These are phyloP conservation scores for Fusarium fujikuroi DNA, from an alignment of 2,329 filamentous ascomycete genomes.

Conservation along the genomic window DNA sequence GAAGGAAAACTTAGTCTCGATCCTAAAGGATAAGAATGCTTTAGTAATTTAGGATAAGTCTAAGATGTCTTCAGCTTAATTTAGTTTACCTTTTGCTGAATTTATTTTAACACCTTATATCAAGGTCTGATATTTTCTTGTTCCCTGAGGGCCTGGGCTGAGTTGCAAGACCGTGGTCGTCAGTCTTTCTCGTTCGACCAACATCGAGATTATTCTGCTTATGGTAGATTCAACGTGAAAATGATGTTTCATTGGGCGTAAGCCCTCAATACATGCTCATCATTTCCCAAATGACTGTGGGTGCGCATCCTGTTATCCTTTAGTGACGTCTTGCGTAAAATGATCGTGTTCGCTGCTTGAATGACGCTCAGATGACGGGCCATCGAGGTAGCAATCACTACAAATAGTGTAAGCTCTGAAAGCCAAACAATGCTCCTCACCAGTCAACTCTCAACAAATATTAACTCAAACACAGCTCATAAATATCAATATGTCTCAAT, in stretches of 20 bases:
- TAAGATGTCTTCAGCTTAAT: too few relatives aligned
- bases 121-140: too few relatives aligned
- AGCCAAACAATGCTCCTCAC: not conserved
- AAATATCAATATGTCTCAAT: constrained; percentile 11
- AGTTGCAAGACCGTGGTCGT: too few relatives aligned
- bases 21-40: too few relatives aligned
- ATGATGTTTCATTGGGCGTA: not conserved
- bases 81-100: too few relatives aligned
- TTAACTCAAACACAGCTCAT: not conserved
- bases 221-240: too few relatives aligned
- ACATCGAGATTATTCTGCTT: not conserved
- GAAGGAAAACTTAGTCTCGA: too few relatives aligned
- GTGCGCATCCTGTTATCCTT: not conserved
- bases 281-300: not conserved
- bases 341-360: not conserved
- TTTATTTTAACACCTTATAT: too few relatives aligned
- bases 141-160: too few relatives aligned
- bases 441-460: not conserved
- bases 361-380: constrained; percentile 29
- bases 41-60: too few relatives aligned
- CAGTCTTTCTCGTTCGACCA: not conserved
- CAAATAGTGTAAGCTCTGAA: not conserved
- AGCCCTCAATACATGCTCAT: not conserved
- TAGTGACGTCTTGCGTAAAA: constrained; percentile 13
- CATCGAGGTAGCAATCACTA: not conserved